Percentiles rank a stretch among this genome's conserved stretches.
Conservation (phyloP, 208 protist species). For the Trypanosoma cruzi region DNA sequence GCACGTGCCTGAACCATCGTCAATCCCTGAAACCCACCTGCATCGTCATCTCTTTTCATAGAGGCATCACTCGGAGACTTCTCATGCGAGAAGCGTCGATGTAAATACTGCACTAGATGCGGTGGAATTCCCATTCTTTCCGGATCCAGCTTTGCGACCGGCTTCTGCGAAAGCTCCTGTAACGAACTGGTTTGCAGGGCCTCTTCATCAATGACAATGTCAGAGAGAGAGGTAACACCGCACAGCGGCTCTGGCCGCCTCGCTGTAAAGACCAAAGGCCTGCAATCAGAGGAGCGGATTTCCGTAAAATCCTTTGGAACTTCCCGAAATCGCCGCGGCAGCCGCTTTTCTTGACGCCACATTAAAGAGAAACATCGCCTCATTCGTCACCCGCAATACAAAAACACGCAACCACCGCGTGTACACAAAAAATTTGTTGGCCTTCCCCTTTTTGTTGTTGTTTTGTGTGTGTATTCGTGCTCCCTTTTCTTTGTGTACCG, state of each 20-base stretch:
- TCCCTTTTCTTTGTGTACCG: no score
- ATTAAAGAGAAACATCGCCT: conserved; percentile 27
- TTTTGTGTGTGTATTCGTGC: no score
- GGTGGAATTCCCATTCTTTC: conserved; percentile 86
- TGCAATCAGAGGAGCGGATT: conserved; percentile 52
- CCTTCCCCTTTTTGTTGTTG: no score
- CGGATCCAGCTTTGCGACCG: conserved; percentile 63
- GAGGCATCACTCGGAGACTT: conserved; percentile 12
- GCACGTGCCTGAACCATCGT: conserved; percentile 86
- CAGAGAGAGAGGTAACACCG: conserved; percentile 50
- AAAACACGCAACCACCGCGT: conserved; percentile 4
- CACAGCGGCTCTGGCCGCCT: conserved; percentile 67
- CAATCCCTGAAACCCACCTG: conserved; percentile 40
- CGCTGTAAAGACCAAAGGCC: conserved; percentile 84
- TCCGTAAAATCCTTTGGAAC: conserved; percentile 87
- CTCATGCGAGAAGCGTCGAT: conserved; percentile 34
- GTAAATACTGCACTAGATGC: conserved; percentile 65
- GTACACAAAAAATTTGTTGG: background rate
- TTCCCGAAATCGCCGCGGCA: conserved; percentile 79
- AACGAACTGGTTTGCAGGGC: conserved; percentile 27
- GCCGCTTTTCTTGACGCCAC: conserved; percentile 69
- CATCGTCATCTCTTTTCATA: background rate
- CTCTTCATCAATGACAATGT: conserved; percentile 58
- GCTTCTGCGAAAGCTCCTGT: conserved; percentile 39
- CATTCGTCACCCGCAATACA: conserved; percentile 24